These are phyloP conservation scores for Gyrodon lividus DNA, from an alignment of 768 basidiomycete genomes.

Conservation along the genomic window DNA sequence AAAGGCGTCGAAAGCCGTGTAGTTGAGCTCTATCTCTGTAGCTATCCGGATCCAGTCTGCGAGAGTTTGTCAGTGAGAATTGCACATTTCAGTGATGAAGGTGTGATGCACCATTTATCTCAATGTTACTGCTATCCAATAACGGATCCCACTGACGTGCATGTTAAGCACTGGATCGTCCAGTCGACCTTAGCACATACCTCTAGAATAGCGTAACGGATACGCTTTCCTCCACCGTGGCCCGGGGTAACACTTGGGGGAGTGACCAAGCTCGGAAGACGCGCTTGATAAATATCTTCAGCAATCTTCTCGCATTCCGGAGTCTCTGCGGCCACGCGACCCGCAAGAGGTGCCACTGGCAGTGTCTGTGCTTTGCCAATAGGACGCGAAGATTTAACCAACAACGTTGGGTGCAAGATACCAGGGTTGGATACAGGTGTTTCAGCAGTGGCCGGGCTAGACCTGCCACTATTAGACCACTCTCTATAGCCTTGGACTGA, in stretches of 20 bases:
- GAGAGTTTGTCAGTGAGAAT: conserved; percentile 10
- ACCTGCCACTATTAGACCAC: conserved; percentile 69
- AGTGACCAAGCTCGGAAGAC: conserved; percentile 75
- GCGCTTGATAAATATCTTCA: conserved; percentile 68
- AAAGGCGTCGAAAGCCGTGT: conserved; percentile 82
- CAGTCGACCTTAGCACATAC: conserved; percentile 37
- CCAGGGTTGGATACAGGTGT: conserved; percentile 2
- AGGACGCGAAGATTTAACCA: conserved; percentile 69
- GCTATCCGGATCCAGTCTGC: conserved; percentile 90
- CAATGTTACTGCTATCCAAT: conserved; percentile 87
- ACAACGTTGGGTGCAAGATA: conserved; percentile 39
- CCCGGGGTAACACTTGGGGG: conserved; percentile 66
- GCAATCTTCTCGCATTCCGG: conserved; percentile 46
- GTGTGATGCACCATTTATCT: conserved; percentile 60
- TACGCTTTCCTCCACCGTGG: conserved; percentile 62
- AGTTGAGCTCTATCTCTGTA: conserved; percentile 91
- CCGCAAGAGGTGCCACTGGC: conserved; percentile 27
- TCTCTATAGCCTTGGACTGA: conserved; percentile 78
- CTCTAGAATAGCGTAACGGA: conserved; percentile 84
- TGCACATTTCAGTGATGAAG: background rate
- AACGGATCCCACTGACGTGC: conserved; percentile 74
- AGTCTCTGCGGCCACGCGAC: conserved; percentile 29
- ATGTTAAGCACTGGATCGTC: conserved; percentile 1
- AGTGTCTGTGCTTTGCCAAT: conserved; percentile 49
- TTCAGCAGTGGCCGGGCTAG: conserved; percentile 40